phyloP scores from a whole-genome alignment of 192 early-diverging fungal species.

The Coemansia erecta region DNA sequence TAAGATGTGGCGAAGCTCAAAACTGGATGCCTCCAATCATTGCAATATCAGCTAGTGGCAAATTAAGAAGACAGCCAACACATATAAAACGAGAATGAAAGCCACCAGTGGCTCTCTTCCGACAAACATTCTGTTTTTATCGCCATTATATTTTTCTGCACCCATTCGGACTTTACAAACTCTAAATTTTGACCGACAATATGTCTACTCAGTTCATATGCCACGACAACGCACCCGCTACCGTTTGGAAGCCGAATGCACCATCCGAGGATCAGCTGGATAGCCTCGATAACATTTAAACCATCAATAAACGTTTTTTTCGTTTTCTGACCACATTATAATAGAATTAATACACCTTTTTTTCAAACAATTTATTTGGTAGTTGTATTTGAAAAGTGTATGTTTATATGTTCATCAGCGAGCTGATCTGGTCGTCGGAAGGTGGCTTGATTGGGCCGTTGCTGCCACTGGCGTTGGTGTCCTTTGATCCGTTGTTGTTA shows the following conservation, averaged over 20 bases:
- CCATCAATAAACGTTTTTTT: neutral
- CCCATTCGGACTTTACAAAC: neutral
- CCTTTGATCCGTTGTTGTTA: neutral
- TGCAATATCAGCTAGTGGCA: too few relatives aligned
- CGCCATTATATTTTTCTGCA: neutral
- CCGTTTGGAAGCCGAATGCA: slow-evolving; percentile 4
- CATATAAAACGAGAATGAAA: too few relatives aligned
- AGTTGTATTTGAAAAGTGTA: neutral
- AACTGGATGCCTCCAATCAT: too few relatives aligned
- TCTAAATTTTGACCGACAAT: too few relatives aligned
- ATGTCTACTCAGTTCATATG: too few relatives aligned
- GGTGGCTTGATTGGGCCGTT: slow-evolving; percentile 8
- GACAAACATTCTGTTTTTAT: neutral
- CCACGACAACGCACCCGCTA: neutral
- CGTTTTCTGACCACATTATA: neutral
- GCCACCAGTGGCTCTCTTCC: too few relatives aligned
- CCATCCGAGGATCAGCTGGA: slow-evolving; percentile 7
- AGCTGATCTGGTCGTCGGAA: neutral
- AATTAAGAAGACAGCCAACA: too few relatives aligned
- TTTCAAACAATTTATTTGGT: slow-evolving; percentile 8
- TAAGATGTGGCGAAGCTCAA: too few relatives aligned
- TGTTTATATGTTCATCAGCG: neutral
- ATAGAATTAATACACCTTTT: neutral
- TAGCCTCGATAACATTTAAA: slow-evolving; percentile 7
- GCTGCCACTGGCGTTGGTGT: neutral